Evolutionary conservation across 108 stramenopile genomes (phyloP).

Genomic region (Nannochloropsis salina): DNA sequence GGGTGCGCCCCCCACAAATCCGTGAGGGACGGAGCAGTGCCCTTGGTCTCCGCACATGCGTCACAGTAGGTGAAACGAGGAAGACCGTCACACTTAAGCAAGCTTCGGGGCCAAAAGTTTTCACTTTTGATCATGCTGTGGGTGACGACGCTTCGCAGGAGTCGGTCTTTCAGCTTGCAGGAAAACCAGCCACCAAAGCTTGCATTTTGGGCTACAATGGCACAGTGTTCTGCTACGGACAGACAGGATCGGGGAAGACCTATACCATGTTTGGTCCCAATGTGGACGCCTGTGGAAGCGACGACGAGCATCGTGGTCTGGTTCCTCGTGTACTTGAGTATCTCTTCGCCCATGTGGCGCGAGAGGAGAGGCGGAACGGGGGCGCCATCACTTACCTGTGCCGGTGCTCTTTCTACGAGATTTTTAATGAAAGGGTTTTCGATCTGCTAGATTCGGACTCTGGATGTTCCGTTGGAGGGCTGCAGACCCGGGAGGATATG

Average conservation of each 20-base stretch:
- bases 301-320: conserved; percentile 30
- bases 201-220: conserved; percentile 52
- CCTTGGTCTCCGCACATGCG: not conserved
- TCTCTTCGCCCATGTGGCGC: conserved; percentile 40
- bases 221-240: conserved; percentile 52
- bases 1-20: not conserved
- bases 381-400: conserved; percentile 39
- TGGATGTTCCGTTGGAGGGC: conserved; percentile 12
- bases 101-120: conserved; percentile 11
- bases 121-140: conserved; percentile 47
- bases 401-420: conserved; percentile 57
- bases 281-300: not conserved
- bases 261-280: conserved; percentile 54
- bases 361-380: conserved; percentile 10
- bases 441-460: conserved; percentile 44
- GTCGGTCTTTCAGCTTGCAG: conserved; percentile 39
- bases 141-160: conserved; percentile 47
- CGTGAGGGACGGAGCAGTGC: conserved; percentile 9
- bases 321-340: conserved; percentile 54
- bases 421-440: conserved; percentile 52
- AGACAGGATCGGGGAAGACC: conserved; percentile 48
- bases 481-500: conserved; percentile 48
- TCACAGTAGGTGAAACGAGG: not conserved
- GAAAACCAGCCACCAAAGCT: conserved; percentile 24
- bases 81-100: not conserved